Conservation (phyloP, 1,284 basidiomycete species). For the Apiotrichum sp. region DNA sequence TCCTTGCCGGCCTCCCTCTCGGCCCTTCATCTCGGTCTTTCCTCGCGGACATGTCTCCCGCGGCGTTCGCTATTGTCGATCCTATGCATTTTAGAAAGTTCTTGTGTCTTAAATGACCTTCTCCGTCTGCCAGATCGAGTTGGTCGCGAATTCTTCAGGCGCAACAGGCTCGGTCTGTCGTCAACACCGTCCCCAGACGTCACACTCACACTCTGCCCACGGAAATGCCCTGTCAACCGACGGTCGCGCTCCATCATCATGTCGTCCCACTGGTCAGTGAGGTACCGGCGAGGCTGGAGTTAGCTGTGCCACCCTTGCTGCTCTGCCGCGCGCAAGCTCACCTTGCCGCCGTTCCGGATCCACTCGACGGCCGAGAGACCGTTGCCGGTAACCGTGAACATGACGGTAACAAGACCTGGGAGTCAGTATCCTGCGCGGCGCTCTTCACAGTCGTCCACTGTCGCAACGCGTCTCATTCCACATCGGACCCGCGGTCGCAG, state of each 20-base stretch:
- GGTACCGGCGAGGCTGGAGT: conserved; percentile 65
- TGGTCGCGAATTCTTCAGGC: conserved; percentile 68
- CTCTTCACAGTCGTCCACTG: too few relatives aligned
- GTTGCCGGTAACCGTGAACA: conserved; percentile 85
- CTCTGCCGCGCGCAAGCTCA: conserved; percentile 42
- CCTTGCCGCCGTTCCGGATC: conserved; percentile 83
- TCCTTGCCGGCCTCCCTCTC: too few relatives aligned
- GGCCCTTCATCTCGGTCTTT: too few relatives aligned
- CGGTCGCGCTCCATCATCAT: conserved; percentile 92
- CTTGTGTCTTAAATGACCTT: conserved; percentile 6
- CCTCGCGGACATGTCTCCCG: too few relatives aligned
- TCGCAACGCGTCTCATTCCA: too few relatives aligned
- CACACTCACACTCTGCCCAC: conserved; percentile 71
- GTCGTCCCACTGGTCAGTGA: conserved; percentile 79
- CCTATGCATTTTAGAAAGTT: conserved; percentile 13
- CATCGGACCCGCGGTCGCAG: too few relatives aligned
- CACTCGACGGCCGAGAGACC: conserved; percentile 69
- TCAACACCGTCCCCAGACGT: not conserved
- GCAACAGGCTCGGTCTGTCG: conserved; percentile 65
- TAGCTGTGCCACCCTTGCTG: not conserved
- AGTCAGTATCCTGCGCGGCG: not conserved
- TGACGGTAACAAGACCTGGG: conserved; percentile 71
- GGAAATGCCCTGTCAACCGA: conserved; percentile 74
- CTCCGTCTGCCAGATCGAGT: conserved; percentile 70
- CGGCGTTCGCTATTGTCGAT: not conserved